These are phyloP conservation scores for Cordyceps javanica DNA, from an alignment of 2,329 filamentous ascomycete species.

Conservation along the genomic window DNA sequence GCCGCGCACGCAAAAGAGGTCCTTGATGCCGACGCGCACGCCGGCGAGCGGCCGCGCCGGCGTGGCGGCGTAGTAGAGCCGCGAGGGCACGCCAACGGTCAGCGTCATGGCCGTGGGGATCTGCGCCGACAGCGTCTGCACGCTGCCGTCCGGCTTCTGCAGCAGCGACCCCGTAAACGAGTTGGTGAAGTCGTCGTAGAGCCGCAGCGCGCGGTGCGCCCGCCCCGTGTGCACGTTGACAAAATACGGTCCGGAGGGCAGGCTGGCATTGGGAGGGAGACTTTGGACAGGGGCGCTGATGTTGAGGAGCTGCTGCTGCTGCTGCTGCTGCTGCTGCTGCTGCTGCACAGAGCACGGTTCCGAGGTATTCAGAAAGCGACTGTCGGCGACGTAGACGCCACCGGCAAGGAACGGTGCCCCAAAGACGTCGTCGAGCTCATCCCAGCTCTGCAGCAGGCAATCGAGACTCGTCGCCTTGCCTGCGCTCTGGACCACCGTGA, in stretches of 20 bases:
- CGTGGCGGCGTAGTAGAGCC: conserved; percentile 51
- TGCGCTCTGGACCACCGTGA: conserved; percentile 26
- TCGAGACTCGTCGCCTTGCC: conserved; percentile 18
- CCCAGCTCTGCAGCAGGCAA: conserved; percentile 26
- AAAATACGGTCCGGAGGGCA: conserved; percentile 31
- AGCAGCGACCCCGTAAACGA: conserved; percentile 25
- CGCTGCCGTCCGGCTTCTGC: conserved; percentile 24
- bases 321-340: too few relatives aligned
- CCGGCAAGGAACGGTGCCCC: conserved; percentile 16
- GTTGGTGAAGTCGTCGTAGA: conserved; percentile 29
- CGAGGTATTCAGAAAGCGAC: conserved; percentile 15
- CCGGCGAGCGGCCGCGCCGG: conserved; percentile 52
- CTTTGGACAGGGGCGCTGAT: not conserved
- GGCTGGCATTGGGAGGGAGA: not conserved
- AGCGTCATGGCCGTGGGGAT: conserved; percentile 21
- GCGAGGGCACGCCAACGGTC: conserved; percentile 48
- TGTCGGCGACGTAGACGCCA: conserved; percentile 14
- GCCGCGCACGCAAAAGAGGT: conserved; percentile 49
- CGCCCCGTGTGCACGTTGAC: conserved; percentile 25
- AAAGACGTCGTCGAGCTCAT: conserved; percentile 23
- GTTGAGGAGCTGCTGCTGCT: conserved; percentile 18
- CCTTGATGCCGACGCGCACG: conserved; percentile 32
- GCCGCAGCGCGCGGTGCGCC: conserved; percentile 28
- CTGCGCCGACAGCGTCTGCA: conserved; percentile 26
- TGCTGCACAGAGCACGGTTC: too few relatives aligned